Percentiles rank a stretch among this genome's conserved stretches.
Conservation (phyloP, 768 basidiomycete genomes). For the Termitomyces sp. region DNA sequence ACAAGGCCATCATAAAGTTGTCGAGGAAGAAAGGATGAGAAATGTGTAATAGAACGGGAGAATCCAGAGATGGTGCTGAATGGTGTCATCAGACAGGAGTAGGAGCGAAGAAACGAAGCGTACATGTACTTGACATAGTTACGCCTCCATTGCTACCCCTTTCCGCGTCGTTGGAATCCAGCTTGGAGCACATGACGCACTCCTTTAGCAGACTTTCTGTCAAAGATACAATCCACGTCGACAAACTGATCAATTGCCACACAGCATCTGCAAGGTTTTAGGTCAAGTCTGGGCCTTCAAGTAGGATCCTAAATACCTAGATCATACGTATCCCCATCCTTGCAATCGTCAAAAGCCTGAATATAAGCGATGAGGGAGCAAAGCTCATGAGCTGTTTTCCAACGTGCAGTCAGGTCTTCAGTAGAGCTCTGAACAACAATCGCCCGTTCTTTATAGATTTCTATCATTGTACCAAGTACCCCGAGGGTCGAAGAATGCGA, state of each 20-base stretch:
- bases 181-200: slow-evolving; percentile 34
- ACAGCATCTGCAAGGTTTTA: slow-evolving; percentile 44
- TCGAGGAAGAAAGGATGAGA: slow-evolving; percentile 55
- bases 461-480: slow-evolving; percentile 38
- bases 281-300: background rate
- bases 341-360: slow-evolving; percentile 62
- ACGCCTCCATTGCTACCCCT: background rate
- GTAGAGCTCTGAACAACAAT: slow-evolving; percentile 14
- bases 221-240: slow-evolving; percentile 56
- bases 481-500: slow-evolving; percentile 34
- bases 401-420: slow-evolving; percentile 38
- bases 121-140: background rate
- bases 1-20: slow-evolving; percentile 42
- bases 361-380: slow-evolving; percentile 57
- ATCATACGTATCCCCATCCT: slow-evolving; percentile 55
- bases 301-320: slow-evolving; percentile 34
- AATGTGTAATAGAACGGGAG: slow-evolving; percentile 50
- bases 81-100: background rate
- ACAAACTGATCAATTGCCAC: slow-evolving; percentile 67
- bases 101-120: background rate
- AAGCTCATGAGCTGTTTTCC: slow-evolving; percentile 60
- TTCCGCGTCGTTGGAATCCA: background rate
- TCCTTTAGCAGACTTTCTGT: slow-evolving; percentile 56
- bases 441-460: slow-evolving; percentile 37
- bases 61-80: slow-evolving; percentile 16